A percentile compares a stretch with the other conserved stretches of the same genome.
phyloP scores from a whole-genome alignment of 2,329 filamentous ascomycete species.

The Ilyonectria sp. region DNA sequence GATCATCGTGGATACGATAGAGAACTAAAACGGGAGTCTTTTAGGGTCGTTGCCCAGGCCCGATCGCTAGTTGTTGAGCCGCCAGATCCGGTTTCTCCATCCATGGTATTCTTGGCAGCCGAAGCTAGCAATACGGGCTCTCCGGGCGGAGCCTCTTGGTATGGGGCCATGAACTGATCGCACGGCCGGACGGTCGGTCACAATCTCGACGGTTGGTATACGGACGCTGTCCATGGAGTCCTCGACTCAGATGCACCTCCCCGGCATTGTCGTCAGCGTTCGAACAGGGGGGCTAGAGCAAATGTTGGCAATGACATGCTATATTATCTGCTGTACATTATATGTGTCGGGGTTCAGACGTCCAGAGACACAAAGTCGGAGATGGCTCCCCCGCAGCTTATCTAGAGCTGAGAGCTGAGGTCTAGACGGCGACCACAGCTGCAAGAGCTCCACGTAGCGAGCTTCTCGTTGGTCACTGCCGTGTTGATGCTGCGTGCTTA shows the following conservation, averaged over 20 bases:
- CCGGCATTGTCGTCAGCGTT: background rate
- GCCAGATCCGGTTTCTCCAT: slow-evolving; percentile 45
- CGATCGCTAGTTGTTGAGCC: slow-evolving; percentile 41
- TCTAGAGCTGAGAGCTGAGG: slow-evolving; percentile 13
- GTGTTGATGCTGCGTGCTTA: slow-evolving; percentile 20
- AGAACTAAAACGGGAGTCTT: slow-evolving; percentile 15
- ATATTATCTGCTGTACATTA: background rate
- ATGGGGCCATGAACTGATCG: slow-evolving; percentile 36
- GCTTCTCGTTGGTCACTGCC: slow-evolving; percentile 22
- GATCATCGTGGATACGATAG: slow-evolving; percentile 7
- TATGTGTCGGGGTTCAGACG: slow-evolving; percentile 8
- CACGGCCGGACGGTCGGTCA: slow-evolving; percentile 21
- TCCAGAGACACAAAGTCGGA: slow-evolving; percentile 5
- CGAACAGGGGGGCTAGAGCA: slow-evolving; percentile 1
- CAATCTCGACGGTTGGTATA: slow-evolving; percentile 5
- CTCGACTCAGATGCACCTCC: slow-evolving; percentile 14
- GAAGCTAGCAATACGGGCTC: slow-evolving; percentile 42
- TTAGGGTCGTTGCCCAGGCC: slow-evolving; percentile 12
- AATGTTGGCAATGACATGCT: slow-evolving; percentile 2
- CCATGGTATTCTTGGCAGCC: slow-evolving; percentile 41
- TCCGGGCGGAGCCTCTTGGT: slow-evolving; percentile 38
- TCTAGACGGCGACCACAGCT: slow-evolving; percentile 18
- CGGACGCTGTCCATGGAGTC: slow-evolving; percentile 12
- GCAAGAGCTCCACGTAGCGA: slow-evolving; percentile 22
- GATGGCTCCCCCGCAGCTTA: slow-evolving; percentile 3